phyloP scores from a whole-genome alignment of 164 flowering plant species.

The Macadamia integrifolia region DNA sequence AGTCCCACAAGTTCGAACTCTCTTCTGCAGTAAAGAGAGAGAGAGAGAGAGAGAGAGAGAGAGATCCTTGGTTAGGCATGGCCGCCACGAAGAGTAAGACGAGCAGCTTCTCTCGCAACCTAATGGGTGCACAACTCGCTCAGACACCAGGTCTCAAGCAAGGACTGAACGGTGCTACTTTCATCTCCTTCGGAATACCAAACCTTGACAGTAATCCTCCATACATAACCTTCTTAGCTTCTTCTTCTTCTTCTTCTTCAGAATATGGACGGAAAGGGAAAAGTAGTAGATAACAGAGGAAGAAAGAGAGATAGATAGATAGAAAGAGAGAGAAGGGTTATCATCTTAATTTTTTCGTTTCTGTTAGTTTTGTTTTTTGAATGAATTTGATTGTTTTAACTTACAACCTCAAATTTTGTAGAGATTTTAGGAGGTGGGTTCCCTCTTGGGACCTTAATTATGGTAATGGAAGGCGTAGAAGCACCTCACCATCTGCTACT shows the following conservation, averaged over 20 bases:
- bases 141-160: conserved; percentile 59
- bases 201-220: conserved; percentile 78
- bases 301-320: too few relatives aligned
- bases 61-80: conserved; percentile 22
- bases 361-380: neutral
- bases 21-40: too few relatives aligned
- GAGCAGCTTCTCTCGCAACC: conserved; percentile 79
- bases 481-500: conserved; percentile 95
- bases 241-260: too few relatives aligned
- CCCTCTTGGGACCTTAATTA: conserved; percentile 67
- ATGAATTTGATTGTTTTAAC: conserved; percentile 4
- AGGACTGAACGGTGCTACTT: conserved; percentile 68
- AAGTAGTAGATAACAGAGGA: too few relatives aligned
- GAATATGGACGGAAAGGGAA: too few relatives aligned
- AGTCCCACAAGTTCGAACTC: too few relatives aligned
- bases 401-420: conserved; percentile 14
- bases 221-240: too few relatives aligned
- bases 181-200: conserved; percentile 83
- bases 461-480: conserved; percentile 96
- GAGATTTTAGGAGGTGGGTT: conserved; percentile 96
- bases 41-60: too few relatives aligned
- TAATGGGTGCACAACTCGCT: conserved; percentile 26
- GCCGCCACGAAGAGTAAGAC: conserved; percentile 42
- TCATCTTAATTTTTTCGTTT: neutral
- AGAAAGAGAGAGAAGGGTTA: neutral